Evolutionary conservation across 208 protist species (phyloP), one percentile per base, ranked within the genome.

Genomic region (Trypanosoma melophagium): DNA sequence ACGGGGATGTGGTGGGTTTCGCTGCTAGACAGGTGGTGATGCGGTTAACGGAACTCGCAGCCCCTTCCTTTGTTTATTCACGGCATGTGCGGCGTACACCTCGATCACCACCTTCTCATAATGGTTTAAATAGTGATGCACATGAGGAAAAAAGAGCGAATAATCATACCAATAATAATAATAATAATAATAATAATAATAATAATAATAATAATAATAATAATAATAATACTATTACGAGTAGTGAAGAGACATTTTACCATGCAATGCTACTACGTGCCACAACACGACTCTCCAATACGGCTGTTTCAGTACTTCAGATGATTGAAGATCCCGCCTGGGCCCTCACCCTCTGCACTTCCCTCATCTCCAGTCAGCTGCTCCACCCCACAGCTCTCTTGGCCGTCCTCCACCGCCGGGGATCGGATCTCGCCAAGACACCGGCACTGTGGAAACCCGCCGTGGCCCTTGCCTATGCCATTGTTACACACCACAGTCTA

Each of bases 11-110:
- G 4, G 38, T 55, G 9, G 60, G 59, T n/a, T 28, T 62, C 12
- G 63, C 61, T 24, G 59, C 60, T n/a, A 65, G 76, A 10, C 7
- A 45, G 14, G 63, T 56, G 3, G 3, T 73, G 5, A 12, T 63
- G 14, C 60, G 64, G 7, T 38, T 81, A 19, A 42, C 56, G 31
- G 76, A 81, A 47, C 68, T 71, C 8, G 50, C 52, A 3, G 74
- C 74, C 3, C 68, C 74, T 9, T 21, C 57, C 16, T 51, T 78
- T 56, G 40, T 68, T 25, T 50, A 53, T 17, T 13, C 14, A 45
- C 59, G 19, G 13, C 16, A 38, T 16, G 12, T n/a, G n/a, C 41
- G 24, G 49, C 14, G 24, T n/a, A n/a, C n/a, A n/a, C n/a, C n/a
- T n/a, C n/a, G n/a, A n/a, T n/a, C n/a, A n/a, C n/a, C n/a, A n/a